Evolutionary conservation across 495 filamentous ascomycete species (phyloP).

Genomic region (Polyplosphaeria fusca): DNA sequence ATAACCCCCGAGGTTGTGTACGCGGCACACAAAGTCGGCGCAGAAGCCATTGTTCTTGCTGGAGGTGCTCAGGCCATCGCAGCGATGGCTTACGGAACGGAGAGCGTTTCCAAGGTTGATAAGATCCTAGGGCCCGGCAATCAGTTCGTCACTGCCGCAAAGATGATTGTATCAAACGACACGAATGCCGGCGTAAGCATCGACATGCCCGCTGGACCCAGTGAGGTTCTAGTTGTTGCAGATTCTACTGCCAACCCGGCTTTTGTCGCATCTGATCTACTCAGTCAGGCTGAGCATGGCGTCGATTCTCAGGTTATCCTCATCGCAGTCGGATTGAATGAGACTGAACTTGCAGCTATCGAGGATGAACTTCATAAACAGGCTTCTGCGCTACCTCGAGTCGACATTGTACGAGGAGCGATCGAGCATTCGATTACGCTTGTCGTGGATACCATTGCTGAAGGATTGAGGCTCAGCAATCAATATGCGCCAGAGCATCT

Average conservation of each 20-base stretch:
- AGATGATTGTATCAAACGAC: conserved; percentile 96
- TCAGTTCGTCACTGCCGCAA: conserved; percentile 96
- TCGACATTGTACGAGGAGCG: conserved; percentile 89
- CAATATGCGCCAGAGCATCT: conserved; percentile 96
- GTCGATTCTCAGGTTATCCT: conserved; percentile 92
- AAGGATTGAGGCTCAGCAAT: conserved; percentile 87
- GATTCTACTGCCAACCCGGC: conserved; percentile 85
- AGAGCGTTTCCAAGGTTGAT: conserved; percentile 88
- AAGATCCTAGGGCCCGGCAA: conserved; percentile 98
- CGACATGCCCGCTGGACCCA: conserved; percentile 97
- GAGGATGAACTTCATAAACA: conserved; percentile 88
- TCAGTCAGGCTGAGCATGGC: conserved; percentile 95
- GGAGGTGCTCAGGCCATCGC: conserved; percentile 96
- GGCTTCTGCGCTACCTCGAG: conserved; percentile 81
- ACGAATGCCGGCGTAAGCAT: conserved; percentile 92
- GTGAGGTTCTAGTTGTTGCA: conserved; percentile 94
- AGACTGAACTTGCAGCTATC: conserved; percentile 69
- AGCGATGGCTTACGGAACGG: conserved; percentile 80
- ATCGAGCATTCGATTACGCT: conserved; percentile 89
- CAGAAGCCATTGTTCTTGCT: conserved; percentile 89
- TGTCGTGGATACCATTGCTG: conserved; percentile 70
- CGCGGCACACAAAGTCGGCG: conserved; percentile 94
- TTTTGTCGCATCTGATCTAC: conserved; percentile 90
- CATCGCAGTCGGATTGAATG: conserved; percentile 76
- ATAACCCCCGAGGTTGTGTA: conserved; percentile 97